Evolutionary conservation across 495 filamentous ascomycete genomes (phyloP).

Genomic region (Aspergillus wentii): DNA sequence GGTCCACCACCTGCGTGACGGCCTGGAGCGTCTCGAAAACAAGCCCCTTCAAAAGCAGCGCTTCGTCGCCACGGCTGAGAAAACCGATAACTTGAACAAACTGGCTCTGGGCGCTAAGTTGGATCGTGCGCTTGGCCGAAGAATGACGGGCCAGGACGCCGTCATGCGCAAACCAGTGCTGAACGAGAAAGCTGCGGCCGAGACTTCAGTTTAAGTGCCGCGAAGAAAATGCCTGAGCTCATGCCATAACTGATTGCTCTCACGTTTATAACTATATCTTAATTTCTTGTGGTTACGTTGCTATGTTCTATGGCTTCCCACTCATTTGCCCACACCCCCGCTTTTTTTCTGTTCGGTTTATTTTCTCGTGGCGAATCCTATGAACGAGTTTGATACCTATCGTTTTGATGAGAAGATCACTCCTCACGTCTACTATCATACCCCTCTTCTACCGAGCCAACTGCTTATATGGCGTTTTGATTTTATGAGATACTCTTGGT

Average conservation of each 20-base stretch:
- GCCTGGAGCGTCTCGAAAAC: conserved; percentile 87
- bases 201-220: conserved; percentile 16
- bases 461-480: too few species aligned
- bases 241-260: too few species aligned
- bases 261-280: too few species aligned
- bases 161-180: conserved; percentile 63
- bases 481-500: too few species aligned
- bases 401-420: conserved; percentile 3
- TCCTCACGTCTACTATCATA: conserved; percentile 3
- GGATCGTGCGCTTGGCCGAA: conserved; percentile 81
- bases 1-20: conserved; percentile 75
- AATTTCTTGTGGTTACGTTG: conserved; percentile 5
- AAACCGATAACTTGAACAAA: conserved; percentile 81
- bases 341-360: not conserved
- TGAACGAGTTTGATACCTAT: not conserved
- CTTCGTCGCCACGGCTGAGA: conserved; percentile 75
- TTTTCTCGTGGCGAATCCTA: not conserved
- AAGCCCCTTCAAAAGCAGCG: conserved; percentile 79
- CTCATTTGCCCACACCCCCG: conserved; percentile 2
- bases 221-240: not conserved
- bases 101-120: conserved; percentile 90
- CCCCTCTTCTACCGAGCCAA: conserved; percentile 1
- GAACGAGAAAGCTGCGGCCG: conserved; percentile 41
- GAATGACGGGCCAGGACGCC: conserved; percentile 91
- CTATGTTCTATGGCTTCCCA: too few species aligned